A percentile compares a stretch with the other conserved stretches of the same genome.
Conservation (phyloP, 805 yeast species). For the Yarrowia divulgata region DNA sequence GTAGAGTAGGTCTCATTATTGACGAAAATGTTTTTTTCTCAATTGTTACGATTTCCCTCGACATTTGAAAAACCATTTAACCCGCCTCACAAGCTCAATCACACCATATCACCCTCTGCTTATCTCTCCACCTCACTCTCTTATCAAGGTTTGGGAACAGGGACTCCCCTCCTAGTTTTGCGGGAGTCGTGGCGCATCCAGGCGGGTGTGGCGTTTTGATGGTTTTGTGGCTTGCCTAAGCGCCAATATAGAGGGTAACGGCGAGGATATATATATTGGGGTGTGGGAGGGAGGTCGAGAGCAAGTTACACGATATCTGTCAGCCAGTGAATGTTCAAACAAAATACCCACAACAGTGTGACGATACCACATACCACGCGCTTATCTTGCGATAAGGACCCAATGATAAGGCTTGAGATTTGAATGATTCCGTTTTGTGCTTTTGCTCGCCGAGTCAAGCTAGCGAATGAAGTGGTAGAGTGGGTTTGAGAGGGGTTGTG, state of each 20-base stretch:
- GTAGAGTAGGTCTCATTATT: neutral
- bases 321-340: too few relatives aligned
- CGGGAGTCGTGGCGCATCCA: too few relatives aligned
- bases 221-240: conserved; percentile 38
- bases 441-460: conserved; percentile 31
- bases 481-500: too few relatives aligned
- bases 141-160: neutral
- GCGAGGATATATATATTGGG: neutral
- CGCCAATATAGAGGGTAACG: conserved; percentile 25
- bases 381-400: conserved; percentile 8
- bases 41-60: too few relatives aligned
- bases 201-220: conserved; percentile 9
- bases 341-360: too few relatives aligned
- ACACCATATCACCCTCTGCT: conserved; percentile 17
- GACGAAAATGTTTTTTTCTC: too few relatives aligned
- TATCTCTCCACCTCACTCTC: neutral
- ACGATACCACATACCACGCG: conserved; percentile 6
- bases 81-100: conserved; percentile 5
- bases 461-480: neutral
- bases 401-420: conserved; percentile 11
- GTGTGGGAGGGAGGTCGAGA: neutral
- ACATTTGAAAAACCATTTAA: neutral
- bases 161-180: neutral
- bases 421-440: neutral
- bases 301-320: too few relatives aligned